Conservation (phyloP, 2,329 filamentous ascomycete species). For the Trichoderma semiorbis region DNA sequence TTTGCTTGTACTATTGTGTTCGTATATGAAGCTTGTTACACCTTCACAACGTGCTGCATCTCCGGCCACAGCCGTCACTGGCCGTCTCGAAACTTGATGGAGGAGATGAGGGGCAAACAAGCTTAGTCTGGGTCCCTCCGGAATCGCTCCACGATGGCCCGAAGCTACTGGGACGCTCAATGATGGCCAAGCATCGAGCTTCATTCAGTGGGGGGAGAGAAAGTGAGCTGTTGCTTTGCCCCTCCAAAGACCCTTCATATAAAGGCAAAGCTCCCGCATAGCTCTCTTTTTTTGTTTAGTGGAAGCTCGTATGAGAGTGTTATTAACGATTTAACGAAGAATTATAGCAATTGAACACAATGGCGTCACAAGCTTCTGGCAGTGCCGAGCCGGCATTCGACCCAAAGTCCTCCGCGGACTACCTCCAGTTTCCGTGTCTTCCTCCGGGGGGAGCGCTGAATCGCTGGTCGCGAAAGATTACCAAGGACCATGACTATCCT, state of each 20-base stretch:
- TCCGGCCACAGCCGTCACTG: not conserved
- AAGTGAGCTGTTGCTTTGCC: not conserved
- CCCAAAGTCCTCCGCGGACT: constrained; percentile 49
- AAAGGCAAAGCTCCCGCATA: not conserved
- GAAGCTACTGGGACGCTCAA: not conserved
- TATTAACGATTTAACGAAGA: not conserved
- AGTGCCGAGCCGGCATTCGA: constrained; percentile 28
- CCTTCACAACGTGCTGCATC: not conserved
- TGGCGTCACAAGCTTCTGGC: constrained; percentile 26
- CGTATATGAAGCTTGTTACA: not conserved
- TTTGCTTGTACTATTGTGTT: not conserved
- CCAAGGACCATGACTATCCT: constrained; percentile 82
- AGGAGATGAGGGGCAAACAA: not conserved
- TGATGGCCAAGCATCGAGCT: not conserved
- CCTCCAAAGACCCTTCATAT: not conserved
- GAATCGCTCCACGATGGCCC: not conserved
- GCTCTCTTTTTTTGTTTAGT: not conserved
- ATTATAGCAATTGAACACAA: constrained; percentile 17
- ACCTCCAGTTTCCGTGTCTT: constrained; percentile 51
- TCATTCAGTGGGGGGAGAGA: not conserved
- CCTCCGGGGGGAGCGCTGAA: constrained; percentile 63
- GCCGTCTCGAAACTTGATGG: not conserved
- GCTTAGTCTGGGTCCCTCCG: not conserved
- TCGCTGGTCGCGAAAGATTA: constrained; percentile 79
- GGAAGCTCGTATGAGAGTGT: not conserved